phyloP scores from a whole-genome alignment of 164 flowering plant species.

The Nelumbo lutea region DNA sequence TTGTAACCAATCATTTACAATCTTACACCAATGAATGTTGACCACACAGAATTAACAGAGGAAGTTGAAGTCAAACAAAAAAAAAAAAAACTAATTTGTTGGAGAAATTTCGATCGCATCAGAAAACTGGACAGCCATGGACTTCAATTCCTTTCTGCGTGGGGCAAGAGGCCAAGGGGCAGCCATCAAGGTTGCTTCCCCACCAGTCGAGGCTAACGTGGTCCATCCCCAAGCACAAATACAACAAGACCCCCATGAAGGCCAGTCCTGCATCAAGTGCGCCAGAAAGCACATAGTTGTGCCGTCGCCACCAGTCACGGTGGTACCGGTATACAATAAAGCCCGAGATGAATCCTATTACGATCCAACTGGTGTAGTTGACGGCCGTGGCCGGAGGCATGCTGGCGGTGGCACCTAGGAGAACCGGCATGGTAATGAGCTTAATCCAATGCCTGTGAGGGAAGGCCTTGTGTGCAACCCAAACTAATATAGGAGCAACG shows the following conservation, averaged over 20 bases:
- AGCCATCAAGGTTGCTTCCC: slow-evolving; percentile 32
- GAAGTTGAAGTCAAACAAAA: too few species aligned
- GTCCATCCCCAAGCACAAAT: slow-evolving; percentile 20
- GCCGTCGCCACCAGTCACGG: slow-evolving; percentile 34
- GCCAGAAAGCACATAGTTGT: slow-evolving; percentile 36
- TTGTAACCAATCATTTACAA: too few species aligned
- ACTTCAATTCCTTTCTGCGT: slow-evolving; percentile 17
- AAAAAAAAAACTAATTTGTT: too few species aligned
- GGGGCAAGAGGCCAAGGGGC: slow-evolving; percentile 34
- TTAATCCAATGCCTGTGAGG: slow-evolving; percentile 32
- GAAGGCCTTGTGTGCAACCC: slow-evolving; percentile 26
- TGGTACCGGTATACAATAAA: slow-evolving; percentile 22
- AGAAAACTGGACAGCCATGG: slow-evolving; percentile 11
- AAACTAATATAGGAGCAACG: slow-evolving; percentile 28
- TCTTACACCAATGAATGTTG: too few species aligned
- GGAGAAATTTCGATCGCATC: neutral
- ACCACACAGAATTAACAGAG: too few species aligned
- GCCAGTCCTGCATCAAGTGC: slow-evolving; percentile 40
- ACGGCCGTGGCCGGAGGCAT: slow-evolving; percentile 35
- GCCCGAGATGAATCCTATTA: slow-evolving; percentile 27
- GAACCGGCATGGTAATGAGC: slow-evolving; percentile 32
- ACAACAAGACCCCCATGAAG: slow-evolving; percentile 30
- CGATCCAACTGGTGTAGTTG: slow-evolving; percentile 34
- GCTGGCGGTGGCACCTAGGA: slow-evolving; percentile 25
- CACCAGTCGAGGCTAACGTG: slow-evolving; percentile 27